These are phyloP conservation scores for Orbilia oligospora DNA, from an alignment of 2,329 filamentous ascomycete species.

Conservation along the genomic window DNA sequence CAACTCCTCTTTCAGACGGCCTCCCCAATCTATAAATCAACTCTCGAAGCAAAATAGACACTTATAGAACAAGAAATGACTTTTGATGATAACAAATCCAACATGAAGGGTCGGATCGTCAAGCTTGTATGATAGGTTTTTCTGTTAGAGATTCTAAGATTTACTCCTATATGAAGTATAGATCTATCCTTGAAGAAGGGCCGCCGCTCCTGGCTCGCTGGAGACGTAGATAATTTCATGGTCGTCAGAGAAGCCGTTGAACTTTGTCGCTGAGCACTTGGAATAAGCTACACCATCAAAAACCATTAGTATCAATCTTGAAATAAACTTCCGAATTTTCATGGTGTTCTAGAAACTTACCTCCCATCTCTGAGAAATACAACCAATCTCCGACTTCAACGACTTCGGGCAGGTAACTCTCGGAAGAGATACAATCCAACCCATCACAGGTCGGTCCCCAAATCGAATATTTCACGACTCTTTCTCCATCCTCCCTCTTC, in stretches of 20 bases:
- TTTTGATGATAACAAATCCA: not conserved
- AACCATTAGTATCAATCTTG: not conserved
- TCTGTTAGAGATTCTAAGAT: not conserved
- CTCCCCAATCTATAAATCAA: slow-evolving; percentile 5
- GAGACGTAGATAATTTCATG: slow-evolving; percentile 96
- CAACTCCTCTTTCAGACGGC: slow-evolving; percentile 14
- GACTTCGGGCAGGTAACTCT: slow-evolving; percentile 80
- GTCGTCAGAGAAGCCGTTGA: slow-evolving; percentile 95
- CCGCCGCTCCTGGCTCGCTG: slow-evolving; percentile 88
- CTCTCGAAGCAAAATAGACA: not conserved
- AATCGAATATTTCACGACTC: slow-evolving; percentile 86
- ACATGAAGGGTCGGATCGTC: not conserved
- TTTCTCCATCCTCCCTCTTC: slow-evolving; percentile 70
- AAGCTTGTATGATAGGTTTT: not conserved
- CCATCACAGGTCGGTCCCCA: slow-evolving; percentile 99
- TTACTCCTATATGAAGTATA: not conserved
- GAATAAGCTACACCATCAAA: slow-evolving; percentile 80
- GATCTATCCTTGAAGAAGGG: slow-evolving; percentile 71
- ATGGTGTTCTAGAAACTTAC: slow-evolving; percentile 37
- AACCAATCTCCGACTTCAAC: slow-evolving; percentile 97
- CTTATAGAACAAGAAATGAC: slow-evolving; percentile 5
- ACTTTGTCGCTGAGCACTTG: slow-evolving; percentile 95
- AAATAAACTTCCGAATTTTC: not conserved
- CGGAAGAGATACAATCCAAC: slow-evolving; percentile 92
- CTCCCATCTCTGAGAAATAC: slow-evolving; percentile 97